A percentile compares a stretch with the other conserved stretches of the same genome.
phyloP scores from a whole-genome alignment of 2,329 filamentous ascomycete genomes.

The Xylariaceae sp. region DNA sequence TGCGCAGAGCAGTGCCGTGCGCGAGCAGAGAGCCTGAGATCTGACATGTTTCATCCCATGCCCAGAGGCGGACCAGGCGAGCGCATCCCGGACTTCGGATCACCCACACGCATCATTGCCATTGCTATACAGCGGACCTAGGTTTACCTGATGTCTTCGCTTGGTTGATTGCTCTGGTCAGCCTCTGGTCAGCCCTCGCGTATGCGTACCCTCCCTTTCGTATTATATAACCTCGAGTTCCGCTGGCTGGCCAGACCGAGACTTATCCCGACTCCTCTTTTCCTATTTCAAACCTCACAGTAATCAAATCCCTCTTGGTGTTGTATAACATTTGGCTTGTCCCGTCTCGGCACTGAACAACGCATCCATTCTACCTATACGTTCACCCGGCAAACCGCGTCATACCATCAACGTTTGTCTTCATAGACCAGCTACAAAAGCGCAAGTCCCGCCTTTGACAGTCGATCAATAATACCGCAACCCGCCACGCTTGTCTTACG shows the following conservation, averaged over 20 bases:
- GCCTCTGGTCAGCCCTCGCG: too few relatives aligned
- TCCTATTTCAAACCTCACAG: background rate
- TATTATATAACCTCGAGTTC: background rate
- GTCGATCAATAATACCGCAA: too few relatives aligned
- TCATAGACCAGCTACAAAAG: too few relatives aligned
- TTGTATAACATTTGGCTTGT: background rate
- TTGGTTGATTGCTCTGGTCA: too few relatives aligned
- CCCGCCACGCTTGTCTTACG: too few relatives aligned
- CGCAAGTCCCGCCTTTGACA: too few relatives aligned
- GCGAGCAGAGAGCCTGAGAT: background rate
- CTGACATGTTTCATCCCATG: conserved; percentile 9
- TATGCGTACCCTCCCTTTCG: too few relatives aligned
- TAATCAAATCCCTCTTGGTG: background rate
- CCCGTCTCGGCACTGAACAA: background rate
- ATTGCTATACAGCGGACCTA: background rate
- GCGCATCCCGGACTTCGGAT: conserved; percentile 1
- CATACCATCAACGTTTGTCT: too few relatives aligned
- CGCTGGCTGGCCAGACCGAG: too few relatives aligned
- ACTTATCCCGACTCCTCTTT: background rate
- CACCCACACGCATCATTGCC: background rate
- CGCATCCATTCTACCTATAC: too few relatives aligned
- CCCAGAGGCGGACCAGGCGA: background rate
- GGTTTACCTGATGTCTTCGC: too few relatives aligned
- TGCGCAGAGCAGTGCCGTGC: background rate
- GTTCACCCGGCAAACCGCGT: too few relatives aligned